These are phyloP conservation scores for Rostrohypoxylon terebratum DNA, from an alignment of 495 filamentous ascomycete species.

Conservation along the genomic window DNA sequence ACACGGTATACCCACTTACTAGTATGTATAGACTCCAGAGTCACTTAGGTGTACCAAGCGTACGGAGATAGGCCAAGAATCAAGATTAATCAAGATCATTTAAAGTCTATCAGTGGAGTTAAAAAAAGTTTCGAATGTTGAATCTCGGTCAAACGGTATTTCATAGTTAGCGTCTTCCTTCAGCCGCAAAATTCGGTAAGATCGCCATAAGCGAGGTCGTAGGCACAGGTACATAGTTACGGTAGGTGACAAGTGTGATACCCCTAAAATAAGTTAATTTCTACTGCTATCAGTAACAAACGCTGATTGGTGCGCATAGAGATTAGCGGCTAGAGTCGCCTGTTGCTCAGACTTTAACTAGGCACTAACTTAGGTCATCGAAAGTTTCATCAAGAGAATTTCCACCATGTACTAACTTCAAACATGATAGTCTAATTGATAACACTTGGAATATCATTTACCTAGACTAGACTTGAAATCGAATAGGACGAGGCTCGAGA, in stretches of 20 bases:
- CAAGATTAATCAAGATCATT: neutral
- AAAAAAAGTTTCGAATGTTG: neutral
- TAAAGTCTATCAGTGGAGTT: too few relatives aligned
- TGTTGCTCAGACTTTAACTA: neutral
- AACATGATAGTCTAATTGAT: neutral
- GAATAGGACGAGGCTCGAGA: neutral
- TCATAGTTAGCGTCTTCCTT: constrained; percentile 5
- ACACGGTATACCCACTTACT: too few relatives aligned
- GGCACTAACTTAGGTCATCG: too few relatives aligned
- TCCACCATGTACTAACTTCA: neutral
- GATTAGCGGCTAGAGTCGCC: neutral
- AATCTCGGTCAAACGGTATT: neutral
- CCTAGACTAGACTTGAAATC: neutral
- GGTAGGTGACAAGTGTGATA: constrained; percentile 11
- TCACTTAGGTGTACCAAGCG: too few relatives aligned
- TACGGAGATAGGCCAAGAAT: neutral
- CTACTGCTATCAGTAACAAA: neutral
- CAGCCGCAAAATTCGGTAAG: constrained; percentile 19
- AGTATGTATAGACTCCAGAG: too few relatives aligned
- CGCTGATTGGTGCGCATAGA: constrained; percentile 40
- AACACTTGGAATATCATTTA: neutral
- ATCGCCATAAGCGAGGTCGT: neutral
- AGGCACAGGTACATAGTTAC: neutral
- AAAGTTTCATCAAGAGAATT: neutral
- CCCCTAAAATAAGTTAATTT: constrained; percentile 7